Conservation (phyloP, 768 basidiomycete species). For the Peribolospora baueri region DNA sequence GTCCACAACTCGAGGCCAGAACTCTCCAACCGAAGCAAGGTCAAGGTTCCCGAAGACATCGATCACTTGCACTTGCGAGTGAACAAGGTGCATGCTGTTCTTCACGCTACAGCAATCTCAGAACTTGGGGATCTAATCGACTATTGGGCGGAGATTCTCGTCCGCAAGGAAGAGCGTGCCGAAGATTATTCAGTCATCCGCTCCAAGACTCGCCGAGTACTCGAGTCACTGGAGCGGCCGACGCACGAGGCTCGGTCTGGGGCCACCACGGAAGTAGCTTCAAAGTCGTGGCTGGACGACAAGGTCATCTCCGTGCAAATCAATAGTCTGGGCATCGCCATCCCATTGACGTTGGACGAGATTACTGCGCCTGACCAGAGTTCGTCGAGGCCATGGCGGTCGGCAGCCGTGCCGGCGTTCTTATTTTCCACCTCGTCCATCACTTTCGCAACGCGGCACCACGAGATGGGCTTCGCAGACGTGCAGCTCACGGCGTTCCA, state of each 20-base stretch:
- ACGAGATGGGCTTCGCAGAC: slow-evolving; percentile 50
- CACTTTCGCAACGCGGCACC: slow-evolving; percentile 43
- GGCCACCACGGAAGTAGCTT: slow-evolving; percentile 4
- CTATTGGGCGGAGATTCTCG: slow-evolving; percentile 43
- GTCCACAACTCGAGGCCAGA: slow-evolving; percentile 12
- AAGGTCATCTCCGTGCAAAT: slow-evolving; percentile 20
- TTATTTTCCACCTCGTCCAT: slow-evolving; percentile 58
- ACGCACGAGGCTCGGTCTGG: slow-evolving; percentile 34
- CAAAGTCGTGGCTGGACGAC: slow-evolving; percentile 19
- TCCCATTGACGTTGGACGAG: slow-evolving; percentile 48
- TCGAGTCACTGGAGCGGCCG: slow-evolving; percentile 14
- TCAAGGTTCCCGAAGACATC: slow-evolving; percentile 8
- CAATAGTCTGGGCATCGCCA: slow-evolving; percentile 60
- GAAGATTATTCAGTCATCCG: slow-evolving; percentile 60
- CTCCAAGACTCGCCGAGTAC: slow-evolving; percentile 37
- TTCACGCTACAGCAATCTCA: slow-evolving; percentile 80
- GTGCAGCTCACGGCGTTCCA: slow-evolving; percentile 59
- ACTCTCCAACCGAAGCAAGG: background rate
- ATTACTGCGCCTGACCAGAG: slow-evolving; percentile 19
- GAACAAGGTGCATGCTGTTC: slow-evolving; percentile 64
- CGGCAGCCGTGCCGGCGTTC: slow-evolving; percentile 36
- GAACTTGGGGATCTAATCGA: slow-evolving; percentile 76
- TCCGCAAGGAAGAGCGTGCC: slow-evolving; percentile 48
- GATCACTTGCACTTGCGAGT: slow-evolving; percentile 28
- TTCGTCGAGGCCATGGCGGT: slow-evolving; percentile 8